Conservation (phyloP, 2,329 filamentous ascomycete genomes). For the Sarocladium strictum region DNA sequence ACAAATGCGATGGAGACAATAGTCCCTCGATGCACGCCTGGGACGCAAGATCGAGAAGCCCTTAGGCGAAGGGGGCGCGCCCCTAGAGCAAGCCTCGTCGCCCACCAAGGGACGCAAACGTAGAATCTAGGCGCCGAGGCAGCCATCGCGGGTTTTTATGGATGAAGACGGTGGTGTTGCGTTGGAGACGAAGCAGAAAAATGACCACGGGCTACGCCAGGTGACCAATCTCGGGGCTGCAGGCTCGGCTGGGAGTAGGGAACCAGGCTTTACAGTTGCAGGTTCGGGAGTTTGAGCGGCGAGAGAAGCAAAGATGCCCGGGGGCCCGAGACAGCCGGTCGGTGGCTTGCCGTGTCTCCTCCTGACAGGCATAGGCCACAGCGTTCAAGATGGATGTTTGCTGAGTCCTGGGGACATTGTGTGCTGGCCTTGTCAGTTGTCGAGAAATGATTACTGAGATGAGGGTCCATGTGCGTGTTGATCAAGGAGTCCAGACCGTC, state of each 20-base stretch:
- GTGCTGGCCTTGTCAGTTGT: not conserved
- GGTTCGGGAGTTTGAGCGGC: not conserved
- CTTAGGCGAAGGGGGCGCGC: not conserved
- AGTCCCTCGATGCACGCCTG: not conserved
- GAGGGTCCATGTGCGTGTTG: not conserved
- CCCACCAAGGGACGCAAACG: not conserved
- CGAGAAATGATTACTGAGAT: not conserved
- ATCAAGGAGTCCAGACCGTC: constrained; percentile 4
- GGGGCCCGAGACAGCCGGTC: constrained; percentile 4
- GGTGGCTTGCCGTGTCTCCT: not conserved
- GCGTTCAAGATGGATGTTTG: not conserved
- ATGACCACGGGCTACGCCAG: not conserved
- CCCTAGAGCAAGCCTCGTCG: not conserved
- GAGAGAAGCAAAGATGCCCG: not conserved
- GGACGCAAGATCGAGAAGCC: not conserved
- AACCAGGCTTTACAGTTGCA: not conserved
- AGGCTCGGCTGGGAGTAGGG: not conserved
- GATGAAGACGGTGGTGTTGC: not conserved
- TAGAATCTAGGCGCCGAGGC: not conserved
- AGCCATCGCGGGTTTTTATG: not conserved
- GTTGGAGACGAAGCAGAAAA: not conserved
- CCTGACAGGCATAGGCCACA: not conserved
- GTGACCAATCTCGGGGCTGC: constrained; percentile 8
- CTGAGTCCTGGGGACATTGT: not conserved
- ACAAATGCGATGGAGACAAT: not conserved